phyloP scores from a whole-genome alignment of 2,329 filamentous ascomycete species.

The Mycosphaerelloides madeirae region DNA sequence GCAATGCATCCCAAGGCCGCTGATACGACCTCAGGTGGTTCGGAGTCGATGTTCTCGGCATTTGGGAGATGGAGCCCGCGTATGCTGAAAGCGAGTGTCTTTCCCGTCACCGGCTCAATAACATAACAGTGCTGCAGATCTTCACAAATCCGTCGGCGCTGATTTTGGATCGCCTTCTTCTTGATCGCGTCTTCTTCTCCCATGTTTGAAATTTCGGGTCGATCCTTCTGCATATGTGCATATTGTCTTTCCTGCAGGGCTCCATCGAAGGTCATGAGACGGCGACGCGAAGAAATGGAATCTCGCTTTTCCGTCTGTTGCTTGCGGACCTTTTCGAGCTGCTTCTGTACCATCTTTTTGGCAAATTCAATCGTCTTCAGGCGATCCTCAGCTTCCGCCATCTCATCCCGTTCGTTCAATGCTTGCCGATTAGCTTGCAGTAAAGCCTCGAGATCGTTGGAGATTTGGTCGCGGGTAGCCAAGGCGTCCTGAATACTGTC shows the following conservation, averaged over 20 bases:
- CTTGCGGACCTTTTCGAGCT: slow-evolving; percentile 57
- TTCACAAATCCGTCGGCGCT: slow-evolving; percentile 81
- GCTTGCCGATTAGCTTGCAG: slow-evolving; percentile 37
- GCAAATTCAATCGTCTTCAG: slow-evolving; percentile 45
- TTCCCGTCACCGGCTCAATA: slow-evolving; percentile 62
- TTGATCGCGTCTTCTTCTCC: slow-evolving; percentile 38
- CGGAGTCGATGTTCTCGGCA: slow-evolving; percentile 63
- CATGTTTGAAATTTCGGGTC: slow-evolving; percentile 44
- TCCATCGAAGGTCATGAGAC: slow-evolving; percentile 56
- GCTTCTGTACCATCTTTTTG: slow-evolving; percentile 60
- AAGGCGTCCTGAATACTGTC: slow-evolving; percentile 88
- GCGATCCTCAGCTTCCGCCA: slow-evolving; percentile 42
- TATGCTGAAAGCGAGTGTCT: slow-evolving; percentile 77
- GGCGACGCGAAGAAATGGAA: slow-evolving; percentile 61
- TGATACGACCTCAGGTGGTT: slow-evolving; percentile 66
- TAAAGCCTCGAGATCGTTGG: slow-evolving; percentile 66
- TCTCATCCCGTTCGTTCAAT: slow-evolving; percentile 32
- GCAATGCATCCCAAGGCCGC: slow-evolving; percentile 78
- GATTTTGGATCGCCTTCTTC: slow-evolving; percentile 68
- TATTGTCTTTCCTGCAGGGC: slow-evolving; percentile 23
- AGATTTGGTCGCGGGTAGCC: slow-evolving; percentile 67
- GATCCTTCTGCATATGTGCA: slow-evolving; percentile 53
- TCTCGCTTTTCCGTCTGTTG: slow-evolving; percentile 63
- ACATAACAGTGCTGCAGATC: slow-evolving; percentile 75
- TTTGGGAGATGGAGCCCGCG: slow-evolving; percentile 75